These are phyloP conservation scores for Tolypocladium sp. DNA, from an alignment of 2,329 filamentous ascomycete genomes.

Conservation along the genomic window DNA sequence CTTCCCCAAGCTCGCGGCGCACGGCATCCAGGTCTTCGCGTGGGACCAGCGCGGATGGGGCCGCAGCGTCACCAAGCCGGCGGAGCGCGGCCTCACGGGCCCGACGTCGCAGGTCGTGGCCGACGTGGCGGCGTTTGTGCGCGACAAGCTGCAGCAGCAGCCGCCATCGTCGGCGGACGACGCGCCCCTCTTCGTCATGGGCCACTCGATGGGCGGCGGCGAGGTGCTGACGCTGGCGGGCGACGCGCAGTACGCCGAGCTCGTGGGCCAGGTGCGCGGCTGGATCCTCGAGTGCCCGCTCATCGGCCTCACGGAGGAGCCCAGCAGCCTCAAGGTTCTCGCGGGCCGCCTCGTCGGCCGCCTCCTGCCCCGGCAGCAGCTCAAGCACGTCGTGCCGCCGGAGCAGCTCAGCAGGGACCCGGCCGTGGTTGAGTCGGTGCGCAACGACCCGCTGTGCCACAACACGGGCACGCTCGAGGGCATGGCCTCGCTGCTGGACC, in stretches of 20 bases:
- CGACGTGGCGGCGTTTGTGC: conserved; percentile 72
- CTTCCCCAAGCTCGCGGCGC: conserved; percentile 59
- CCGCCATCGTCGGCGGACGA: conserved; percentile 16
- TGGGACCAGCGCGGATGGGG: conserved; percentile 92
- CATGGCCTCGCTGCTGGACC: conserved; percentile 66
- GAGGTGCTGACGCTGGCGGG: conserved; percentile 57
- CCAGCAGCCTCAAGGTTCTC: conserved; percentile 52
- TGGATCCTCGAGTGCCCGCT: conserved; percentile 74
- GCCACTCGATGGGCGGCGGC: conserved; percentile 86
- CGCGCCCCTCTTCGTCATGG: conserved; percentile 71
- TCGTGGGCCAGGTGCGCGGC: conserved; percentile 56
- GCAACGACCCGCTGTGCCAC: conserved; percentile 64
- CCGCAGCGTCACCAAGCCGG: conserved; percentile 50
- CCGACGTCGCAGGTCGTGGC: conserved; percentile 62
- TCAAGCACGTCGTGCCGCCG: conserved; percentile 55
- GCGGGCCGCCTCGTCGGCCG: conserved; percentile 59
- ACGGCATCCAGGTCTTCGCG: conserved; percentile 65
- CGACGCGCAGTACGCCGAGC: conserved; percentile 38
- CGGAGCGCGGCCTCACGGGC: conserved; percentile 64
- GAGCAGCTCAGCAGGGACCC: conserved; percentile 59
- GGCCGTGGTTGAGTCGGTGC: conserved; percentile 49
- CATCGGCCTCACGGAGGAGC: conserved; percentile 61
- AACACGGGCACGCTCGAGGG: conserved; percentile 81
- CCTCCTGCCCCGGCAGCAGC: conserved; percentile 58
- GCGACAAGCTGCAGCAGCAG: conserved; percentile 47